Evolutionary conservation across 129 eudicot species (phyloP).

Genomic region (Logfia minima): DNA sequence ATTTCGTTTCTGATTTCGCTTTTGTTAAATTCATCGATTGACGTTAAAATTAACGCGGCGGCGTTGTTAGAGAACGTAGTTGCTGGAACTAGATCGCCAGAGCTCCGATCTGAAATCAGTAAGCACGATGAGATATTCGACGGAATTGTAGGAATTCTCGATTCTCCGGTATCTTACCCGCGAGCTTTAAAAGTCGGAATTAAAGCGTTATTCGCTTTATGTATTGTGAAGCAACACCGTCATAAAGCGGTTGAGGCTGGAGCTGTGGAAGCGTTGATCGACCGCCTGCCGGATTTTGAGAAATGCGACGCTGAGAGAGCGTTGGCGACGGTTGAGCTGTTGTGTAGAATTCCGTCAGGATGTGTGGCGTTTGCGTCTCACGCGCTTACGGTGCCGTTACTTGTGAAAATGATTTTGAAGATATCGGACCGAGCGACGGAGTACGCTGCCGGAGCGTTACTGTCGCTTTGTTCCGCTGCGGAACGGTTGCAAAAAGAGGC

Average conservation of each 20-base stretch:
- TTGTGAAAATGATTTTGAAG: slow-evolving; percentile 68
- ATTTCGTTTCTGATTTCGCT: slow-evolving; percentile 50
- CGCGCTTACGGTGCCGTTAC: slow-evolving; percentile 80
- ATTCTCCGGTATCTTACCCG: slow-evolving; percentile 61
- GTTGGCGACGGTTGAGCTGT: slow-evolving; percentile 80
- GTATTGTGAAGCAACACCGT: slow-evolving; percentile 79
- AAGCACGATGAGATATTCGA: slow-evolving; percentile 56
- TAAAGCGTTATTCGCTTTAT: slow-evolving; percentile 73
- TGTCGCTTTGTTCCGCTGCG: slow-evolving; percentile 66
- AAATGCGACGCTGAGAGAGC: slow-evolving; percentile 92
- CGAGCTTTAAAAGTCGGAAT: slow-evolving; percentile 76
- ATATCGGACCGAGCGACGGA: slow-evolving; percentile 92
- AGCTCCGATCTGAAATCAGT: slow-evolving; percentile 55
- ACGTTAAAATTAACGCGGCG: slow-evolving; percentile 71
- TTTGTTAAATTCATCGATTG: slow-evolving; percentile 65
- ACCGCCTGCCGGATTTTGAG: slow-evolving; percentile 72
- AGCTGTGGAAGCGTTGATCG: slow-evolving; percentile 72
- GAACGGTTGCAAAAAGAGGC: slow-evolving; percentile 71
- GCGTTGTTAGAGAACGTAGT: slow-evolving; percentile 64
- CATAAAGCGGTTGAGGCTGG: slow-evolving; percentile 82
- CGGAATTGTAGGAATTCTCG: slow-evolving; percentile 62
- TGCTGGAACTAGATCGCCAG: slow-evolving; percentile 73
- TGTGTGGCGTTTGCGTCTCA: slow-evolving; percentile 74
- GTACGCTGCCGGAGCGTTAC: slow-evolving; percentile 89
- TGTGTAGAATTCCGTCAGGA: slow-evolving; percentile 74